phyloP scores from a whole-genome alignment of 768 basidiomycete genomes.

The Paxillus rubicundulus region DNA sequence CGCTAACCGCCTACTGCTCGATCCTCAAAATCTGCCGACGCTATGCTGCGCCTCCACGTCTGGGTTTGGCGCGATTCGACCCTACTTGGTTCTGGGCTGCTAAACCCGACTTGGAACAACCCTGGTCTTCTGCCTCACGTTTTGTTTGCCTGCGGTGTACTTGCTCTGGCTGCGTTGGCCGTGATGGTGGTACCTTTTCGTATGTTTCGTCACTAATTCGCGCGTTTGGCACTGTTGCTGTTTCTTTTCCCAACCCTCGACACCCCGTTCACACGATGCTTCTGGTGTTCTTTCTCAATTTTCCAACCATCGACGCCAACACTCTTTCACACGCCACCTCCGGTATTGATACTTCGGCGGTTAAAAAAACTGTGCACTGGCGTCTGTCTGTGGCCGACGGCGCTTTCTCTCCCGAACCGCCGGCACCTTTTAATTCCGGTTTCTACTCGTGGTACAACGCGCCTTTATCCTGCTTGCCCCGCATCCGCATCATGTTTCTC shows the following conservation, averaged over 20 bases:
- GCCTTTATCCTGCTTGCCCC: background rate
- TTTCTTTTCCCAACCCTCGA: no score
- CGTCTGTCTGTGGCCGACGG: background rate
- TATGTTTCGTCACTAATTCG: constrained; percentile 3
- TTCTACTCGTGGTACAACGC: background rate
- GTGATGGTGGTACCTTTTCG: background rate
- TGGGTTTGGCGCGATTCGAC: constrained; percentile 10
- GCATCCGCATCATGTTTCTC: background rate
- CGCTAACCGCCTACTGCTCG: background rate
- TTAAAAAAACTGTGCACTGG: background rate
- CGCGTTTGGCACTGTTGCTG: background rate
- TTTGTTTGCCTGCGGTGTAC: background rate
- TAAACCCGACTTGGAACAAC: background rate
- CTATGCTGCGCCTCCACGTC: constrained; percentile 4
- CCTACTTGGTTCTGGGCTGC: background rate
- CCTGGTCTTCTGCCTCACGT: background rate
- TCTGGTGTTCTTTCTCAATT: background rate
- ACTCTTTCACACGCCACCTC: background rate
- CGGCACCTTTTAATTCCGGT: constrained; percentile 3
- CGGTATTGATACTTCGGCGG: background rate
- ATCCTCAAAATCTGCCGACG: constrained; percentile 5
- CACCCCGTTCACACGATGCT: no score
- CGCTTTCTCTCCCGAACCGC: constrained; percentile 1
- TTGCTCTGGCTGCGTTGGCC: background rate
- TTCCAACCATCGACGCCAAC: background rate